A percentile compares a stretch with the other conserved stretches of the same genome.
Evolutionary conservation across 345 rosid genomes (phyloP).

Genomic region (Raphanus raphanistrum): DNA sequence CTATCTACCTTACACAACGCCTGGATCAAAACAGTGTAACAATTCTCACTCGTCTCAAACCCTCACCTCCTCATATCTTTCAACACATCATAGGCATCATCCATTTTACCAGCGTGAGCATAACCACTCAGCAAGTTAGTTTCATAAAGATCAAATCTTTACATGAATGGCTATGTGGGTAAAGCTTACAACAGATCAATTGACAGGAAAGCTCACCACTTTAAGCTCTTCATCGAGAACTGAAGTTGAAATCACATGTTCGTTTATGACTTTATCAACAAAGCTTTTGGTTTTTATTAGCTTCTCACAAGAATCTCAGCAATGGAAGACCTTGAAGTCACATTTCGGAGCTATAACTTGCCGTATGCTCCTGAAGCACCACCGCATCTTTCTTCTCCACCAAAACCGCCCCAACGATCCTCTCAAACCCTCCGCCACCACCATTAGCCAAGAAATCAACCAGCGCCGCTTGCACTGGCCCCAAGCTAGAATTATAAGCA

Average conservation of each 20-base stretch:
- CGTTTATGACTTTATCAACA: background rate
- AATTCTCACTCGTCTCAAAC: no score
- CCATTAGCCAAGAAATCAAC: background rate
- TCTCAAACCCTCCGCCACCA: background rate
- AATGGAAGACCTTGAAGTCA: constrained; percentile 60
- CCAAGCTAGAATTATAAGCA: background rate
- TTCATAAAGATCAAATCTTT: background rate
- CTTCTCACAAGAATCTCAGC: background rate
- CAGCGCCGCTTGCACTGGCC: background rate
- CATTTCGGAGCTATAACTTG: constrained; percentile 62
- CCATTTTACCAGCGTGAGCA: no score
- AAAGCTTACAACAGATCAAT: background rate
- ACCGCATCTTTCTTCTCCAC: background rate
- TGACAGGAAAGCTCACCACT: constrained; percentile 50
- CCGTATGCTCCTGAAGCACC: constrained; percentile 52
- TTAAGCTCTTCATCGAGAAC: constrained; percentile 68
- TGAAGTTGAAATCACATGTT: no score
- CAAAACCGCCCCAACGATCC: background rate
- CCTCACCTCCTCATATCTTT: no score
- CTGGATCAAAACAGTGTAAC: no score
- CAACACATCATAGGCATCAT: no score
- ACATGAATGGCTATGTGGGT: background rate
- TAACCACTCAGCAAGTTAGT: background rate
- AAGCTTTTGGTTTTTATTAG: background rate
- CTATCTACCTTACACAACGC: no score